A percentile compares a stretch with the other conserved stretches of the same genome.
These are phyloP conservation scores for Sphaerobolus stellatus DNA, from an alignment of 1,284 basidiomycete species.

Conservation along the genomic window DNA sequence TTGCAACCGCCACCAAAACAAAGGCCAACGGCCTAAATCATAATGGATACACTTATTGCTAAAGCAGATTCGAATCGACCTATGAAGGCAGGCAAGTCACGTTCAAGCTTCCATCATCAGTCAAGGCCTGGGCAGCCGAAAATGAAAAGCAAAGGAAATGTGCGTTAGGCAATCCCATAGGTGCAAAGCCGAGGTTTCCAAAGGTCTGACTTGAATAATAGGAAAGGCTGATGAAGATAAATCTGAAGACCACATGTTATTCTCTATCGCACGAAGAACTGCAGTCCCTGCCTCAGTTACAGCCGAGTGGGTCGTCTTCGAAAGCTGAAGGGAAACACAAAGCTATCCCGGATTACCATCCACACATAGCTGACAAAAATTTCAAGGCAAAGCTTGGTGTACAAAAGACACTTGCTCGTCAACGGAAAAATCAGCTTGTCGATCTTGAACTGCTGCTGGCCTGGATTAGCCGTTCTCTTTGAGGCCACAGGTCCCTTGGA, in stretches of 20 bases:
- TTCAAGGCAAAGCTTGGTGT: slow-evolving; percentile 67
- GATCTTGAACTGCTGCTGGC: slow-evolving; percentile 66
- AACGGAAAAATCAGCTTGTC: slow-evolving; percentile 56
- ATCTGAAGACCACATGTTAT: slow-evolving; percentile 42
- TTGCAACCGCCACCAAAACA: too few species aligned
- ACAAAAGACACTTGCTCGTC: slow-evolving; percentile 55
- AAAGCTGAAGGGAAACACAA: slow-evolving; percentile 19
- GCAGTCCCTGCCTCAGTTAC: slow-evolving; percentile 61
- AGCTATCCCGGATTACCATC: slow-evolving; percentile 35
- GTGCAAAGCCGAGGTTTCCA: neutral
- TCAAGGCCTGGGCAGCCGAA: slow-evolving; percentile 8
- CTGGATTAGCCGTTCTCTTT: slow-evolving; percentile 67
- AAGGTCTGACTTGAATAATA: slow-evolving; percentile 32
- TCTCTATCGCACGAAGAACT: slow-evolving; percentile 58
- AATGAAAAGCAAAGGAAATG: slow-evolving; percentile 4
- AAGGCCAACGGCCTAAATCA: too few species aligned
- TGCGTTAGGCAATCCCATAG: neutral
- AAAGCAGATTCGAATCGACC: slow-evolving; percentile 63
- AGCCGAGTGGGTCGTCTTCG: slow-evolving; percentile 42
- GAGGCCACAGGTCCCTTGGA: slow-evolving; percentile 79
- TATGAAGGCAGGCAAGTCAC: slow-evolving; percentile 27
- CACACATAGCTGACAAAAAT: slow-evolving; percentile 74
- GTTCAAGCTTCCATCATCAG: slow-evolving; percentile 13
- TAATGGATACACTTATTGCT: slow-evolving; percentile 71
- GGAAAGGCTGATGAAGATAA: slow-evolving; percentile 5